Percentiles rank a stretch among this genome's conserved stretches.
Evolutionary conservation across 805 yeast genomes (phyloP).

Genomic region (Pichia rugopelliculosa): DNA sequence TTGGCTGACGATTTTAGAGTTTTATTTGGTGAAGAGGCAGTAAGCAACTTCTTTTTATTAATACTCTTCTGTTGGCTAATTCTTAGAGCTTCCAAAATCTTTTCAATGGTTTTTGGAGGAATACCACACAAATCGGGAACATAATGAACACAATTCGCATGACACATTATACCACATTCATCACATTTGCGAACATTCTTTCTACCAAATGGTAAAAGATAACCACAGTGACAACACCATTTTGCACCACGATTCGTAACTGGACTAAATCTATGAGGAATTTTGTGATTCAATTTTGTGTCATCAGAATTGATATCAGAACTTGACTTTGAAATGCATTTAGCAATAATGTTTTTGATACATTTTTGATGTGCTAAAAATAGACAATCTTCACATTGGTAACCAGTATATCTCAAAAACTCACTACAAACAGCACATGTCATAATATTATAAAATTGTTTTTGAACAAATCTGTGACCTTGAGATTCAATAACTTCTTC

Average conservation of each 20-base stretch:
- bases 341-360: conserved; percentile 71
- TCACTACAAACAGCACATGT: conserved; percentile 97
- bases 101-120: conserved; percentile 95
- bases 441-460: conserved; percentile 93
- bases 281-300: conserved; percentile 84
- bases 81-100: conserved; percentile 68
- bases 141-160: conserved; percentile 81
- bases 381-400: conserved; percentile 78
- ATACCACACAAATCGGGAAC: conserved; percentile 99
- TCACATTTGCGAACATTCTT: conserved; percentile 88
- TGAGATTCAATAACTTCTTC: conserved; percentile 88
- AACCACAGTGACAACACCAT: conserved; percentile 99
- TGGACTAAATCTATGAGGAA: conserved; percentile 96
- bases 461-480: conserved; percentile 95
- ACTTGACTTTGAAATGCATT: conserved; percentile 73
- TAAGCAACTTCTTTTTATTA: neutral
- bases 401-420: conserved; percentile 80
- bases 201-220: conserved; percentile 89
- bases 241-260: conserved; percentile 89
- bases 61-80: conserved; percentile 3
- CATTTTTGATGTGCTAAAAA: conserved; percentile 77
- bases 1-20: neutral
- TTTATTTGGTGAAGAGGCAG: neutral
- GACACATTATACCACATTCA: conserved; percentile 94
- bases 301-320: conserved; percentile 65